Percentiles rank a stretch among this genome's conserved stretches.
phyloP scores from a whole-genome alignment of 179 eudicot species.

The Heliamphora pulchella region DNA sequence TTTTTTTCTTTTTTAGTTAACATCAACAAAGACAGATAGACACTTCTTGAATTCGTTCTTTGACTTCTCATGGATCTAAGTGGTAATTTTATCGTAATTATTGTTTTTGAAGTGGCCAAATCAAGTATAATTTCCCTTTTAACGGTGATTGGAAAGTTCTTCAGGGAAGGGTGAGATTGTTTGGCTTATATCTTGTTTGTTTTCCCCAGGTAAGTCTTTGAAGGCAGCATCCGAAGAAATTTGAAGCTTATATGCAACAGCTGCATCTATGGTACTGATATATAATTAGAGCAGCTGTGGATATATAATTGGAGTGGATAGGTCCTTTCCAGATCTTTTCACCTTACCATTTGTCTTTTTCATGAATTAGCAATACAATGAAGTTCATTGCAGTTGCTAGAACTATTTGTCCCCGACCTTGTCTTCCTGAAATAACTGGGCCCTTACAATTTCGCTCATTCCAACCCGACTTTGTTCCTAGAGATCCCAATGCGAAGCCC shows the following conservation, averaged over 20 bases:
- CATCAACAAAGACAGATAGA: no score
- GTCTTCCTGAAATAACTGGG: conserved; percentile 22
- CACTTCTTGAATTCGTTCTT: background rate
- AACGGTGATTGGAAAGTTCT: background rate
- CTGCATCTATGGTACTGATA: background rate
- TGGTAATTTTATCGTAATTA: background rate
- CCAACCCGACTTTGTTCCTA: conserved; percentile 54
- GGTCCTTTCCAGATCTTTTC: background rate
- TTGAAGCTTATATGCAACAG: background rate
- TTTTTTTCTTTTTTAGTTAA: background rate
- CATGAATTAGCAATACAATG: conserved; percentile 28
- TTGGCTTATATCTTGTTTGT: background rate
- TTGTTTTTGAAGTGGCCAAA: background rate
- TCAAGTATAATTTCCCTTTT: background rate
- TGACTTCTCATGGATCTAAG: background rate
- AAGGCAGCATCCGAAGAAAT: background rate
- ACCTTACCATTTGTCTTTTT: background rate
- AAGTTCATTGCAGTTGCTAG: conserved; percentile 35
- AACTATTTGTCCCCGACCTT: conserved; percentile 25
- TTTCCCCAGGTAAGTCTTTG: background rate
- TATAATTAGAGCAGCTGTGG: background rate
- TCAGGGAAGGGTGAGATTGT: background rate
- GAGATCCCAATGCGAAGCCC: conserved; percentile 51
- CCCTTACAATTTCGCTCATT: conserved; percentile 48
- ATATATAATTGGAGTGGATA: background rate